Percentiles rank a stretch among this genome's conserved stretches.
phyloP scores from a whole-genome alignment of 163 green algal species.

The Trebouxia gelatinosa region DNA sequence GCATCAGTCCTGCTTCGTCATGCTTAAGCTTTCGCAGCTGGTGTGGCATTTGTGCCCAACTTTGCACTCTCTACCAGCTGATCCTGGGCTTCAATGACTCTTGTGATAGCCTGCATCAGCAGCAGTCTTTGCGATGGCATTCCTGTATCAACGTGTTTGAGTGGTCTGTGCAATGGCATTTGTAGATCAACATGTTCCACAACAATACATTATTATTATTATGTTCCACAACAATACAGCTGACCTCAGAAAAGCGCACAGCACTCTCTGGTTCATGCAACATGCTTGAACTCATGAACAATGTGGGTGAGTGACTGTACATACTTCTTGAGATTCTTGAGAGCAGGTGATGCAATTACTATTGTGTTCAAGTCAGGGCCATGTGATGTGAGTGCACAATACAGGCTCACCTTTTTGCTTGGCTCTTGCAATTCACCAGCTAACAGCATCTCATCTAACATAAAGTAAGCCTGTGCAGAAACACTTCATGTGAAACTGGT shows the following conservation, averaged over 20 bases:
- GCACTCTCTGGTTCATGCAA: not conserved
- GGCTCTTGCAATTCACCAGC: slow-evolving; percentile 94
- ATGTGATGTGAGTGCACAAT: too few species aligned
- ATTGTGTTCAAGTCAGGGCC: too few species aligned
- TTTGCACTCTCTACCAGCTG: slow-evolving; percentile 75
- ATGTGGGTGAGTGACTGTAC: not conserved
- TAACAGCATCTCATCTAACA: slow-evolving; percentile 96
- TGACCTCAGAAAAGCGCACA: too few species aligned
- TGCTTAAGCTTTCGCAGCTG: too few species aligned
- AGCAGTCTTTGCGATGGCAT: not conserved
- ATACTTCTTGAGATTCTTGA: too few species aligned
- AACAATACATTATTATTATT: too few species aligned
- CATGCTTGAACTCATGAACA: not conserved
- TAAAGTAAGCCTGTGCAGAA: slow-evolving; percentile 88
- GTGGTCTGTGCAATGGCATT: not conserved
- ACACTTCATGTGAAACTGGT: too few species aligned
- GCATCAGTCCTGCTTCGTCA: too few species aligned
- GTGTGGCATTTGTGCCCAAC: too few species aligned
- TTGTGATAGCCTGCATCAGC: slow-evolving; percentile 48
- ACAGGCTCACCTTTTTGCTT: slow-evolving; percentile 72
- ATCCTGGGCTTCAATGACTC: slow-evolving; percentile 79
- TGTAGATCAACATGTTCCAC: too few species aligned
- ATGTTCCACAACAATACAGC: too few species aligned
- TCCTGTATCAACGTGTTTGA: not conserved
- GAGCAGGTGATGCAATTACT: not conserved